phyloP scores from a whole-genome alignment of 2,329 filamentous ascomycete genomes.

The Arthrobotrys pseudoclavata region DNA sequence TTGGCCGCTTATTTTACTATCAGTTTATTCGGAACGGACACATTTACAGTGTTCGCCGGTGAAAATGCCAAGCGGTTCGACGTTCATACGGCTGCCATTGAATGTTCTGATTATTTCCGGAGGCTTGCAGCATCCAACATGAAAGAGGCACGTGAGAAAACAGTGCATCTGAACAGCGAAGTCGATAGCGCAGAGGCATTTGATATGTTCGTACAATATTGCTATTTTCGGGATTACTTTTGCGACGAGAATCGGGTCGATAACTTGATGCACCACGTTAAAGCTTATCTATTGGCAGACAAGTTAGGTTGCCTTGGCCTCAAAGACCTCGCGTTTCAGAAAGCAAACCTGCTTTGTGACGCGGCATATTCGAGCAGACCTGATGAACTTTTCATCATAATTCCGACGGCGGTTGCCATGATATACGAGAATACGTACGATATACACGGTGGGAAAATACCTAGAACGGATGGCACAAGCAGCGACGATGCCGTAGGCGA shows the following conservation, averaged over 20 bases:
- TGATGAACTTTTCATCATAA: neutral
- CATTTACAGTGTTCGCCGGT: neutral
- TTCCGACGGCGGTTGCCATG: slow-evolving; percentile 9
- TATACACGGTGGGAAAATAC: neutral
- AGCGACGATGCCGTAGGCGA: neutral
- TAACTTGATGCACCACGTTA: neutral
- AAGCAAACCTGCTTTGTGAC: neutral
- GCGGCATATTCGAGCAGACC: neutral
- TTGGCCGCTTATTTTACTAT: neutral
- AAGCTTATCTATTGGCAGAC: neutral
- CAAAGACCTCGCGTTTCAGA: neutral
- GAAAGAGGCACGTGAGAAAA: slow-evolving; percentile 31
- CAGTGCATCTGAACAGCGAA: slow-evolving; percentile 19
- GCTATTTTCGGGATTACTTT: slow-evolving; percentile 34
- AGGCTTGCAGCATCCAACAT: slow-evolving; percentile 7
- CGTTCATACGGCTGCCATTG: neutral
- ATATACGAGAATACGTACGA: slow-evolving; percentile 34
- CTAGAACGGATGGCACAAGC: neutral
- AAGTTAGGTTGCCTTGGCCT: neutral
- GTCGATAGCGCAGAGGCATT: slow-evolving; percentile 34
- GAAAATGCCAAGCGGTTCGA: neutral
- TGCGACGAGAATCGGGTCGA: neutral
- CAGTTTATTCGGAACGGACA: neutral
- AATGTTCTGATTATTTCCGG: neutral
- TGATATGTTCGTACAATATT: slow-evolving; percentile 38